Percentiles rank a stretch among this genome's conserved stretches.
phyloP scores from a whole-genome alignment of 2,329 filamentous ascomycete species.

The Dothideomycetes sp. region DNA sequence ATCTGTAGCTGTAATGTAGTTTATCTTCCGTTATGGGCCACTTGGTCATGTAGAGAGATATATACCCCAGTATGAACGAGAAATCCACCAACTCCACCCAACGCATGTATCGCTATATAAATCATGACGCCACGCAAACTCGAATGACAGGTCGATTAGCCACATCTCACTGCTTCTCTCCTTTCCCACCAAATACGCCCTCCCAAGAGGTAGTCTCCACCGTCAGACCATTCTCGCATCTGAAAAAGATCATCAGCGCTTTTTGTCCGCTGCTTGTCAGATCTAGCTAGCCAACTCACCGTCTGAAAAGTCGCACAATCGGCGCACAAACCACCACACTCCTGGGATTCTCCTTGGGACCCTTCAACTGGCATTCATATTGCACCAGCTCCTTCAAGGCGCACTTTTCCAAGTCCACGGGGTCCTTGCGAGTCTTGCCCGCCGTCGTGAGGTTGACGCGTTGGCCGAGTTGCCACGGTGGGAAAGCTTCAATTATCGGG shows the following conservation, averaged over 20 bases:
- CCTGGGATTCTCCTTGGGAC: constrained; percentile 27
- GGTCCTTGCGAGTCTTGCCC: constrained; percentile 42
- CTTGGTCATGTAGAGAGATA: too few relatives aligned
- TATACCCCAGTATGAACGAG: too few relatives aligned
- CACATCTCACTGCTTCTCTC: not conserved
- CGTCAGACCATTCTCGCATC: constrained; percentile 43
- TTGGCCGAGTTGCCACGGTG: constrained; percentile 38
- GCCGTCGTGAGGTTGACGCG: constrained; percentile 41
- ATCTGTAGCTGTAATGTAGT: too few relatives aligned
- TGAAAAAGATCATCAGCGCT: constrained; percentile 16
- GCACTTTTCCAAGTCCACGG: constrained; percentile 40
- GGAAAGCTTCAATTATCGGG: constrained; percentile 43
- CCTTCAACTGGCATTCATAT: constrained; percentile 48
- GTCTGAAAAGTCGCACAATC: constrained; percentile 47
- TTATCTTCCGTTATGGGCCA: too few relatives aligned
- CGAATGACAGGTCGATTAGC: too few relatives aligned
- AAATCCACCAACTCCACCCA: too few relatives aligned
- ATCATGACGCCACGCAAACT: too few relatives aligned
- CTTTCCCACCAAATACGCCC: constrained; percentile 1
- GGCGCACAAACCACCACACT: constrained; percentile 42
- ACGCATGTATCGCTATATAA: too few relatives aligned
- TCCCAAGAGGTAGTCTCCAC: constrained; percentile 55
- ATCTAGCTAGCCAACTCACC: constrained; percentile 30
- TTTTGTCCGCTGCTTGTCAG: not conserved
- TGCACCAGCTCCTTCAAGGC: constrained; percentile 49